phyloP scores from a whole-genome alignment of 176 grass and related monocot genomes.

The Bonia amplexicaulis region DNA sequence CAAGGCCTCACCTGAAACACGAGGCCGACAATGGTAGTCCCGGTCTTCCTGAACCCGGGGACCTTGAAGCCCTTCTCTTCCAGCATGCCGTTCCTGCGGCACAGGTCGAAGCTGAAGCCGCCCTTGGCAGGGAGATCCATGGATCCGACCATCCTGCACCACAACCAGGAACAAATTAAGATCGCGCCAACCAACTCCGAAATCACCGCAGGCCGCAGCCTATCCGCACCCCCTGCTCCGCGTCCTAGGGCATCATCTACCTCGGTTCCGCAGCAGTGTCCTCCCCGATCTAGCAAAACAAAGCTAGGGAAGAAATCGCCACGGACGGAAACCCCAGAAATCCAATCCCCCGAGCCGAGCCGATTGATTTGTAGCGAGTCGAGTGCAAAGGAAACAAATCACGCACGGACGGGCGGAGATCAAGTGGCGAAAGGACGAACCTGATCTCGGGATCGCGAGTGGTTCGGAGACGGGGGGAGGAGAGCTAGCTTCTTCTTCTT shows the following conservation, averaged over 20 bases:
- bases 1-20: constrained; percentile 55
- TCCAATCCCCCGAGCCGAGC: not conserved
- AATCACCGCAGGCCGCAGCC: not conserved
- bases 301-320: not conserved
- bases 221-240: not conserved
- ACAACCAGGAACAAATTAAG: not conserved
- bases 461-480: not conserved
- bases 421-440: not conserved
- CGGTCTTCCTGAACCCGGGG: constrained; percentile 74
- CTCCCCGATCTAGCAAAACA: not conserved
- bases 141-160: constrained; percentile 56
- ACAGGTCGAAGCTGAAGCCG: constrained; percentile 80
- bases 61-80: constrained; percentile 54
- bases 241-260: not conserved
- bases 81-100: constrained; percentile 67
- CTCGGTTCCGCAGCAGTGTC: not conserved
- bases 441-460: constrained; percentile 12
- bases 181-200: not conserved
- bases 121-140: constrained; percentile 69
- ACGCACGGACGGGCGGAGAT: not conserved
- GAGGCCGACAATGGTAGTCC: constrained; percentile 90
- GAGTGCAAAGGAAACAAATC: not conserved
- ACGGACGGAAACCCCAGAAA: constrained; percentile 6
- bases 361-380: not conserved
- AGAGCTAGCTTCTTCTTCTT: not conserved